phyloP scores from a whole-genome alignment of 2,329 filamentous ascomycete species.

The Xylaria sp. region DNA sequence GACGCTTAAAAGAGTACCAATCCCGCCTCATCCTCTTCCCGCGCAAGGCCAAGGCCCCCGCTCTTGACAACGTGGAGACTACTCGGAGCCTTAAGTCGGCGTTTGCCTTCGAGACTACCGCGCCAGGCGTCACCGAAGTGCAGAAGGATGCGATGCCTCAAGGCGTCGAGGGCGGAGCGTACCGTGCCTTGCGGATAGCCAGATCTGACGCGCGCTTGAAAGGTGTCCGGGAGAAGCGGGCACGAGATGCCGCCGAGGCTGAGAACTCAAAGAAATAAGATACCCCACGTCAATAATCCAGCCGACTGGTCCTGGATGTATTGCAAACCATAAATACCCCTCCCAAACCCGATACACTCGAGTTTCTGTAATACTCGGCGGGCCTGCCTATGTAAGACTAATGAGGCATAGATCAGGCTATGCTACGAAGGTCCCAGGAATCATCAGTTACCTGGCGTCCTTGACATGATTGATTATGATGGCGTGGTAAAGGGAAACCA shows the following conservation, averaged over 20 bases:
- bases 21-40: neutral
- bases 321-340: neutral
- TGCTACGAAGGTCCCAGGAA: no score
- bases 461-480: no score
- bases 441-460: no score
- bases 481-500: no score
- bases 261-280: neutral
- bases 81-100: neutral
- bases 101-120: neutral
- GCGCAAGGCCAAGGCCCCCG: neutral
- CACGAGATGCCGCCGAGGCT: neutral
- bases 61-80: neutral
- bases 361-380: neutral
- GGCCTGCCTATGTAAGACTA: neutral
- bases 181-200: neutral
- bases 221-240: slow-evolving; percentile 1
- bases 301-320: neutral
- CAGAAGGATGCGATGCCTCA: slow-evolving; percentile 5
- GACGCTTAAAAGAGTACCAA: neutral
- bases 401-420: no score
- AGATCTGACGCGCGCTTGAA: neutral
- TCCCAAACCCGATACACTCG: neutral
- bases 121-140: neutral
- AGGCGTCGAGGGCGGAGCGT: neutral
- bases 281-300: neutral